These are phyloP conservation scores for Dryas alaskensis DNA, from an alignment of 306 rosid genomes.

Conservation along the genomic window DNA sequence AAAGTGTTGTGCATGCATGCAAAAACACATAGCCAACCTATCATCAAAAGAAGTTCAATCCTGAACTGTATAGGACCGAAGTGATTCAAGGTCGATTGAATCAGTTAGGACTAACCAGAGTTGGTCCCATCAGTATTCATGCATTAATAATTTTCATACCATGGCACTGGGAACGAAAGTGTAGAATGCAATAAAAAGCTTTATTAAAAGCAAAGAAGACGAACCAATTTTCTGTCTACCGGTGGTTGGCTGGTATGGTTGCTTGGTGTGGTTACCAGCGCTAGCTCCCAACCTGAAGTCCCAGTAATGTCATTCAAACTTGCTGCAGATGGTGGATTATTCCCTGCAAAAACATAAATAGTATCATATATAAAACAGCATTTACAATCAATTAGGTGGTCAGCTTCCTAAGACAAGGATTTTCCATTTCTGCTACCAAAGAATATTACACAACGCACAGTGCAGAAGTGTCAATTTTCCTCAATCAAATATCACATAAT, in stretches of 20 bases:
- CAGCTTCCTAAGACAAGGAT: no score
- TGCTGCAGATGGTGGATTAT: constrained; percentile 26
- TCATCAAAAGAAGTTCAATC: background rate
- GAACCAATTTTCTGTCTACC: constrained; percentile 54
- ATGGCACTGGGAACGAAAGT: background rate
- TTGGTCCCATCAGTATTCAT: background rate
- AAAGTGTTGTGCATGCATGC: no score
- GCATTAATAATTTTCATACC: background rate
- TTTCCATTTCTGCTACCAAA: no score
- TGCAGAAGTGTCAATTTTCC: background rate
- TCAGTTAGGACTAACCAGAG: background rate
- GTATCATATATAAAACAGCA: constrained; percentile 10
- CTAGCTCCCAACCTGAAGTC: constrained; percentile 88
- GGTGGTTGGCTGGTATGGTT: constrained; percentile 42
- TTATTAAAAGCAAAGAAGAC: constrained; percentile 28
- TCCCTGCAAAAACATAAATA: constrained; percentile 41
- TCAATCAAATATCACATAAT: constrained; percentile 21
- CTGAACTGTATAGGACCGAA: no score
- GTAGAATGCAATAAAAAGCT: constrained; percentile 6
- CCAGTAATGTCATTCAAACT: constrained; percentile 49
- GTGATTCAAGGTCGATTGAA: background rate
- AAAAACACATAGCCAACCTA: no score
- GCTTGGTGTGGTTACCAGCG: constrained; percentile 73
- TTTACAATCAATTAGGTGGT: no score
- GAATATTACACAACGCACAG: background rate